phyloP scores from a whole-genome alignment of 805 yeast species.

The Candida cerambycidarum region DNA sequence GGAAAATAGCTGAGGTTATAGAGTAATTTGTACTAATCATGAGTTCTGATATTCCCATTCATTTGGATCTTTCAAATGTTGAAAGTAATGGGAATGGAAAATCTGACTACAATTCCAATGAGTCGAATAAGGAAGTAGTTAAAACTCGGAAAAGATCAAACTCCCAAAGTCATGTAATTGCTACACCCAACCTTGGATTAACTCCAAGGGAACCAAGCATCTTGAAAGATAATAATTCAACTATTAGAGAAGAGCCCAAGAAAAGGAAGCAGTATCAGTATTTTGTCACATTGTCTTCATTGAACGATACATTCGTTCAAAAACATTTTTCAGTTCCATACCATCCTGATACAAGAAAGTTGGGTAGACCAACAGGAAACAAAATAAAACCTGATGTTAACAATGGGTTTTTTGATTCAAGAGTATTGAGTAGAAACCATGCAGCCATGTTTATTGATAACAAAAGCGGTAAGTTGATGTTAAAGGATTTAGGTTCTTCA shows the following conservation, averaged over 20 bases:
- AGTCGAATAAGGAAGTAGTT: conserved; percentile 3
- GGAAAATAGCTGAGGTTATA: background rate
- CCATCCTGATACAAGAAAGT: conserved; percentile 76
- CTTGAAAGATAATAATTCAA: background rate
- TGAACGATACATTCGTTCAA: conserved; percentile 79
- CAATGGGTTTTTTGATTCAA: conserved; percentile 91
- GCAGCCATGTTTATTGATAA: conserved; percentile 84
- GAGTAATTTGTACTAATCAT: background rate
- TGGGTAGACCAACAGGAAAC: conserved; percentile 87
- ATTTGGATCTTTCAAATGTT: conserved; percentile 18
- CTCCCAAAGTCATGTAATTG: conserved; percentile 41
- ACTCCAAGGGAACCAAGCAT: background rate
- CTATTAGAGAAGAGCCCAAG: conserved; percentile 14
- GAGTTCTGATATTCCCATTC: conserved; percentile 23
- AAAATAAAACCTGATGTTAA: conserved; percentile 58
- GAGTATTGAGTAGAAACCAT: conserved; percentile 90
- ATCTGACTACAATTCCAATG: background rate
- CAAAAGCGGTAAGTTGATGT: conserved; percentile 60
- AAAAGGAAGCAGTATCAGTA: conserved; percentile 38
- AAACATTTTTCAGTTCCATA: conserved; percentile 79
- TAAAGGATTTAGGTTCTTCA: conserved; percentile 85
- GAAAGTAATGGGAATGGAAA: conserved; percentile 4
- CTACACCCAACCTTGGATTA: conserved; percentile 20
- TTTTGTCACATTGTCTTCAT: conserved; percentile 69
- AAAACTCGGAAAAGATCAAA: conserved; percentile 35